Evolutionary conservation across 2,329 filamentous ascomycete genomes (phyloP).

Genomic region (Exophiala xenobiotica): DNA sequence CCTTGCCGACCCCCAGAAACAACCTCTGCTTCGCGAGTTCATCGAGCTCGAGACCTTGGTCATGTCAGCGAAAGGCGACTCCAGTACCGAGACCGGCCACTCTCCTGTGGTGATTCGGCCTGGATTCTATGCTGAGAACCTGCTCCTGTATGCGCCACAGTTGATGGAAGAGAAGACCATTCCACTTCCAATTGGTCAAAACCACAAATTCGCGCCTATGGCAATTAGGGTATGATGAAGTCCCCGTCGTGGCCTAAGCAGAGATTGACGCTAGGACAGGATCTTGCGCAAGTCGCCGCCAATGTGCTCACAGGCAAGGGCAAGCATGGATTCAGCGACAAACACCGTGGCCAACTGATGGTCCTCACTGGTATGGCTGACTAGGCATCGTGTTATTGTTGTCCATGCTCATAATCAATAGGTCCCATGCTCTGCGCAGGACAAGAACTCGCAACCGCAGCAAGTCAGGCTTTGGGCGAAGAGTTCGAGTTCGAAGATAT

Average conservation of each 20-base stretch:
- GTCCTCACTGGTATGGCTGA: constrained; percentile 44
- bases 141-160: constrained; percentile 50
- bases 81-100: constrained; percentile 39
- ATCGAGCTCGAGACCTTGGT: constrained; percentile 50
- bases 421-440: constrained; percentile 50
- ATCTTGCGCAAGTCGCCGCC: constrained; percentile 50
- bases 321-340: constrained; percentile 51
- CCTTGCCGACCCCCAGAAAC: constrained; percentile 49
- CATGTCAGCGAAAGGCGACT: constrained; percentile 47
- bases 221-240: constrained; percentile 45
- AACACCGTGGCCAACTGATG: constrained; percentile 55
- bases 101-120: constrained; percentile 50
- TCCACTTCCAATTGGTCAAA: constrained; percentile 48
- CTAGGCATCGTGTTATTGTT: background rate
- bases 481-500: constrained; percentile 50
- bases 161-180: constrained; percentile 46
- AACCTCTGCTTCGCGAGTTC: constrained; percentile 53
- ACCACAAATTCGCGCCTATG: constrained; percentile 53
- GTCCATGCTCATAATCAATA: constrained; percentile 25
- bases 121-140: constrained; percentile 54
- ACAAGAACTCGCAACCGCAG: constrained; percentile 48
- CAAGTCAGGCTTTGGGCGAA: constrained; percentile 45
- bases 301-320: constrained; percentile 51
- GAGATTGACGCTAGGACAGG: constrained; percentile 21
- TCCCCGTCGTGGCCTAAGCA: no score